Evolutionary conservation across 1,284 basidiomycete species (phyloP), one percentile per base, ranked within the genome.

Genomic region (Apiotrichum porosum): DNA sequence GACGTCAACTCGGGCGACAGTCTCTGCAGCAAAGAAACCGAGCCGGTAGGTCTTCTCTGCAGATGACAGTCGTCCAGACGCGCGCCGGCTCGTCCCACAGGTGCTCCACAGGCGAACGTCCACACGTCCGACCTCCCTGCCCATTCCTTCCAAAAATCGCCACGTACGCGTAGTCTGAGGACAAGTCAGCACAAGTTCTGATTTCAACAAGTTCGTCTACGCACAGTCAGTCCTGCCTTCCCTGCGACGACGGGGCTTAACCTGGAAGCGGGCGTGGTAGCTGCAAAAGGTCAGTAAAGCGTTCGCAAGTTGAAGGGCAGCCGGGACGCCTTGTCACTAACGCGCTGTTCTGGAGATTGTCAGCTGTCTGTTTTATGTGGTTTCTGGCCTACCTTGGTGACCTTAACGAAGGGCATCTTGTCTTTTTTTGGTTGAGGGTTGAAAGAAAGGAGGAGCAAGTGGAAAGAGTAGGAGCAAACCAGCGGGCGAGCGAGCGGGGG

Each of bases 161-260:
- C n/a, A n/a, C n/a, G n/a, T n/a, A n/a, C n/a, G n/a, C n/a, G n/a
- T n/a, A n/a, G n/a, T n/a, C n/a, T n/a, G n/a, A n/a, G n/a, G n/a
- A n/a, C n/a, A n/a, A n/a, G n/a, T n/a, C n/a, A n/a, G n/a, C n/a
- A n/a, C n/a, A n/a, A n/a, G n/a, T n/a, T n/a, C n/a, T n/a, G n/a
- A n/a, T n/a, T n/a, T n/a, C n/a, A n/a, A n/a, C n/a, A n/a, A n/a
- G n/a, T n/a, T n/a, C n/a, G n/a, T n/a, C n/a, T n/a, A n/a, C n/a
- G n/a, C n/a, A n/a, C n/a, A 98, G 75, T 98, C 95, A 62, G 95
- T 99, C 80, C 92, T 95, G 56, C 95, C 95, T 80, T 98, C 95
- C 71, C 90, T 84, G 61, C 90, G 80, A 69, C 93, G 82, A 70
- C 93, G 87, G 78, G 92, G 92, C 79, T 94, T 93, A 66, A 93